Percentiles rank a stretch among this genome's conserved stretches.
Evolutionary conservation across 2,329 filamentous ascomycete genomes (phyloP).

Genomic region (Chalaropsis ovoidea): DNA sequence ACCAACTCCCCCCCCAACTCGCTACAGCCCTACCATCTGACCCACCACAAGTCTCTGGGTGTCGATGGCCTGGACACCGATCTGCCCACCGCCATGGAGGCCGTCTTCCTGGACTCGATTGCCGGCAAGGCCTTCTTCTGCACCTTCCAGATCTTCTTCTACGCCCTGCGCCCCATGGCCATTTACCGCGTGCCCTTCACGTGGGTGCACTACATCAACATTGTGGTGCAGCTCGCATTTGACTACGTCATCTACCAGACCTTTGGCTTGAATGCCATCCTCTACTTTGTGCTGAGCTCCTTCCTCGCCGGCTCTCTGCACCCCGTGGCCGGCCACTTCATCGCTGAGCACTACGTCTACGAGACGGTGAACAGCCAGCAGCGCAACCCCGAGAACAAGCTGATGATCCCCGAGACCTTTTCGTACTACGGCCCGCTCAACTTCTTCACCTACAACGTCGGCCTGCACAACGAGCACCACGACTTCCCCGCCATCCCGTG

Average conservation of each 20-base stretch:
- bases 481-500: conserved; percentile 96
- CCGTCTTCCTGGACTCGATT: conserved; percentile 85
- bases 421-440: conserved; percentile 94
- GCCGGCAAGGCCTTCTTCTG: conserved; percentile 97
- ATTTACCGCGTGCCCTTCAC: conserved; percentile 85
- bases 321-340: conserved; percentile 93
- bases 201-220: conserved; percentile 71
- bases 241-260: conserved; percentile 57
- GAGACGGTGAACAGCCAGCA: conserved; percentile 49
- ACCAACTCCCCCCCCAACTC: neutral
- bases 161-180: conserved; percentile 90
- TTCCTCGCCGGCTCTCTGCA: conserved; percentile 92
- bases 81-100: conserved; percentile 83
- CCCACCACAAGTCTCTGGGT: conserved; percentile 96
- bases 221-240: conserved; percentile 65
- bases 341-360: conserved; percentile 91
- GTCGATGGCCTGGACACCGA: conserved; percentile 95
- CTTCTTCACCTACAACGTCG: conserved; percentile 90
- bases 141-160: conserved; percentile 99
- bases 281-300: conserved; percentile 78
- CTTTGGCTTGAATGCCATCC: conserved; percentile 54
- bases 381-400: conserved; percentile 47
- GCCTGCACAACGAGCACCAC: conserved; percentile 96
- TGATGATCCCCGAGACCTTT: conserved; percentile 82
- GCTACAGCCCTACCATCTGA: conserved; percentile 79